Conservation (phyloP, 495 filamentous ascomycete genomes). For the Aspergillus haitiensis region DNA sequence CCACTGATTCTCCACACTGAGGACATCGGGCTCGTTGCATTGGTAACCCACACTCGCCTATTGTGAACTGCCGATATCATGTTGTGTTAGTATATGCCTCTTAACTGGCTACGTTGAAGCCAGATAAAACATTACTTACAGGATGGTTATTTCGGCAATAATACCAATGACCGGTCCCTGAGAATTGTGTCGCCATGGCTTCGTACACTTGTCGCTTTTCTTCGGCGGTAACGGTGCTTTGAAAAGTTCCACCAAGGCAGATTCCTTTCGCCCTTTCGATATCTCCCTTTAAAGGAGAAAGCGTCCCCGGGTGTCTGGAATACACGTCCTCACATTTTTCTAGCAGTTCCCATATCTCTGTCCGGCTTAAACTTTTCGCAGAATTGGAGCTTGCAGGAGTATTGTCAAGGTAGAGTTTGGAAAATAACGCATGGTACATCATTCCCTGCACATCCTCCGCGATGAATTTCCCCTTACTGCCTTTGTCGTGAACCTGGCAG, state of each 20-base stretch:
- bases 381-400: slow-evolving; percentile 4
- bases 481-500: not conserved
- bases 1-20: slow-evolving; percentile 59
- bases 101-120: not conserved
- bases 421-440: slow-evolving; percentile 16
- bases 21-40: slow-evolving; percentile 63
- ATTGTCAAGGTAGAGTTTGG: slow-evolving; percentile 25
- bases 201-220: slow-evolving; percentile 45
- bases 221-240: slow-evolving; percentile 40
- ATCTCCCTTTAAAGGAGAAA: slow-evolving; percentile 6
- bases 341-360: not conserved
- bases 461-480: not conserved
- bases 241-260: slow-evolving; percentile 32
- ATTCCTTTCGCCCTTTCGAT: slow-evolving; percentile 13
- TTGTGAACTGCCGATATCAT: slow-evolving; percentile 46
- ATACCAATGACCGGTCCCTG: slow-evolving; percentile 65
- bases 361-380: not conserved
- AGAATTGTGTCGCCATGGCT: slow-evolving; percentile 51
- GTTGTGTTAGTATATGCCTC: not conserved
- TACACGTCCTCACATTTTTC: slow-evolving; percentile 10
- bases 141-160: slow-evolving; percentile 62
- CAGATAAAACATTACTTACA: slow-evolving; percentile 12
- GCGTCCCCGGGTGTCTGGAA: not conserved
- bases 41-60: slow-evolving; percentile 71
- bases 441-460: slow-evolving; percentile 11